Evolutionary conservation across 2,329 filamentous ascomycete species (phyloP).

Genomic region (Dactylellina parvicollis): DNA sequence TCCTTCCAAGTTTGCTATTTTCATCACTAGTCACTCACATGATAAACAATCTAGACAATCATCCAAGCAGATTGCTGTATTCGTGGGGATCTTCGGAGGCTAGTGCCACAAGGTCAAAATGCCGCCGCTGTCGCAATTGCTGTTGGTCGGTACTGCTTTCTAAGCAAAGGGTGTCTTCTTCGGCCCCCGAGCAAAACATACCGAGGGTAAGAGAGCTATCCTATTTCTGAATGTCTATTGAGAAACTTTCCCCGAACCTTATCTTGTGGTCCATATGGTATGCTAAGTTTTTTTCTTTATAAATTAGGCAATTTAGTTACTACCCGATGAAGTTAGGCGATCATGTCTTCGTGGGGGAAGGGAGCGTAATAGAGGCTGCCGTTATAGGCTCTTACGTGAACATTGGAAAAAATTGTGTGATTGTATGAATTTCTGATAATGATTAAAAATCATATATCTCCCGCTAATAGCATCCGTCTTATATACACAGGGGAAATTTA

Average conservation of each 20-base stretch:
- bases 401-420: conserved; percentile 78
- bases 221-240: not conserved
- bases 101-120: conserved; percentile 62
- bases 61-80: conserved; percentile 96
- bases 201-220: conserved; percentile 67
- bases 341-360: conserved; percentile 86
- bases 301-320: conserved; percentile 70
- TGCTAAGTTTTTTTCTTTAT: too few relatives aligned
- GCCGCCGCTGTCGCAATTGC: conserved; percentile 75
- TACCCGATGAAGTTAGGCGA: conserved; percentile 93
- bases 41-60: conserved; percentile 69
- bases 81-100: conserved; percentile 82
- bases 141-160: conserved; percentile 90
- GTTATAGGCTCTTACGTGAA: conserved; percentile 85
- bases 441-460: not conserved
- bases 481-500: conserved; percentile 60
- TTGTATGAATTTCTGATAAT: conserved; percentile 61
- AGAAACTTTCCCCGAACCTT: not conserved
- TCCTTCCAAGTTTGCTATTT: not conserved
- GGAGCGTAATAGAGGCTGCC: conserved; percentile 81
- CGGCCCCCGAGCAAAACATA: conserved; percentile 84
- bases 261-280: too few relatives aligned
- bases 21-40: not conserved
- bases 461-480: not conserved
- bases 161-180: conserved; percentile 79